Evolutionary conservation across 352 stramenopile species (phyloP).

Genomic region (Phytopythium cucurbitacearum): DNA sequence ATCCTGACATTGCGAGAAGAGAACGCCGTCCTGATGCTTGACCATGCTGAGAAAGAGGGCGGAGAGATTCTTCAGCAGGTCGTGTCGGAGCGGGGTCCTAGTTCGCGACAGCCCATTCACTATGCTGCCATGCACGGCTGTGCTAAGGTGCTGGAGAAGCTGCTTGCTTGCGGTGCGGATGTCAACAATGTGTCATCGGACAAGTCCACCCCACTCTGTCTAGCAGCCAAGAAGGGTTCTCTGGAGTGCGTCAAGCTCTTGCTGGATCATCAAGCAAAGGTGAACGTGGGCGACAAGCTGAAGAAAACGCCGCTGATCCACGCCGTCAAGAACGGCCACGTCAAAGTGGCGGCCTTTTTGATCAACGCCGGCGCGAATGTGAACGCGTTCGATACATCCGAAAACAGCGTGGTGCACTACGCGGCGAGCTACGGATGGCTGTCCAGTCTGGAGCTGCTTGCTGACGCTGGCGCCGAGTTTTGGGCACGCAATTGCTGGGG

Average conservation of each 20-base stretch:
- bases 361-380: slow-evolving; percentile 72
- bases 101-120: slow-evolving; percentile 57
- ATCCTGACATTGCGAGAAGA: slow-evolving; percentile 37
- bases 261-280: slow-evolving; percentile 43
- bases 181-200: slow-evolving; percentile 39
- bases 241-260: slow-evolving; percentile 50
- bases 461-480: slow-evolving; percentile 48
- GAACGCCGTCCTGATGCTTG: slow-evolving; percentile 55
- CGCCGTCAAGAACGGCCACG: slow-evolving; percentile 74
- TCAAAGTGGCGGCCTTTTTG: slow-evolving; percentile 37
- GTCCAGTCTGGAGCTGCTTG: slow-evolving; percentile 57
- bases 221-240: slow-evolving; percentile 55
- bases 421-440: slow-evolving; percentile 73
- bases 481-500: slow-evolving; percentile 75
- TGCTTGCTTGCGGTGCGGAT: slow-evolving; percentile 51
- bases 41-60: slow-evolving; percentile 40
- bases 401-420: slow-evolving; percentile 77
- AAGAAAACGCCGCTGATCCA: slow-evolving; percentile 77
- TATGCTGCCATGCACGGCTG: slow-evolving; percentile 45
- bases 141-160: slow-evolving; percentile 32
- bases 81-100: slow-evolving; percentile 38
- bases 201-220: slow-evolving; percentile 56
- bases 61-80: slow-evolving; percentile 27
- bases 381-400: slow-evolving; percentile 69
- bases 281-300: slow-evolving; percentile 65